Evolutionary conservation across 106 monocot species (phyloP).

Genomic region (Triglochin maritima): DNA sequence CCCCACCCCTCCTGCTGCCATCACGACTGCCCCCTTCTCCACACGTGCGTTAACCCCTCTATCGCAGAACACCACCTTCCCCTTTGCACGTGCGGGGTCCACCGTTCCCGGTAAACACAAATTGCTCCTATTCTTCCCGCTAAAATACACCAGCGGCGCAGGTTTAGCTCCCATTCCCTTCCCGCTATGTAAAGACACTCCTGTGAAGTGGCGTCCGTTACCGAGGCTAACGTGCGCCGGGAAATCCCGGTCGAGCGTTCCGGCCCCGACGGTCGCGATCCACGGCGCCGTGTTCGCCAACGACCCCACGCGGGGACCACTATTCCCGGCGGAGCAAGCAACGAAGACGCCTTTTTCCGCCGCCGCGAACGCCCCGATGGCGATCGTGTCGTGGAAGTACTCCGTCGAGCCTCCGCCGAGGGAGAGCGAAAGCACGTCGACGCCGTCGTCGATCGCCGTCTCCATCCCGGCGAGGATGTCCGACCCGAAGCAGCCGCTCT

Average conservation of each 20-base stretch:
- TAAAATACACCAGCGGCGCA: slow-evolving; percentile 8
- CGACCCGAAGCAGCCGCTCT: slow-evolving; percentile 45
- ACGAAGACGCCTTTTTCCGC: slow-evolving; percentile 41
- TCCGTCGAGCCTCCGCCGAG: slow-evolving; percentile 47
- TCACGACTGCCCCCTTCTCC: slow-evolving; percentile 45
- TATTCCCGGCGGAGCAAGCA: slow-evolving; percentile 55
- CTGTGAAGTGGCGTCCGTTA: slow-evolving; percentile 18
- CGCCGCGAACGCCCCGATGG: slow-evolving; percentile 43
- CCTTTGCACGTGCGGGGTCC: slow-evolving; percentile 16
- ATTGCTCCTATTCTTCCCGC: slow-evolving; percentile 4
- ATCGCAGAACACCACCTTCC: slow-evolving; percentile 51
- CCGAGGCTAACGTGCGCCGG: slow-evolving; percentile 33
- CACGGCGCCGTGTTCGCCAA: slow-evolving; percentile 48
- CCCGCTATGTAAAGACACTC: slow-evolving; percentile 47
- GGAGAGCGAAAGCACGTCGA: slow-evolving; percentile 58
- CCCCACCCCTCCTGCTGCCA: slow-evolving; percentile 42
- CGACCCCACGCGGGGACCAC: slow-evolving; percentile 26
- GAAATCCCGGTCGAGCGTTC: slow-evolving; percentile 51
- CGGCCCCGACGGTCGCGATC: slow-evolving; percentile 58
- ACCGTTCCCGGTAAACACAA: slow-evolving; percentile 19
- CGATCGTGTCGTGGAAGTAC: slow-evolving; percentile 40
- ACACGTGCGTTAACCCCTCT: slow-evolving; percentile 44
- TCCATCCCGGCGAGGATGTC: slow-evolving; percentile 65
- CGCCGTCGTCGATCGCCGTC: slow-evolving; percentile 42
- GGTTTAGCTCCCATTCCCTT: slow-evolving; percentile 9